phyloP scores from a whole-genome alignment of 805 yeast species.

The Zygoascus ofunaensis region DNA sequence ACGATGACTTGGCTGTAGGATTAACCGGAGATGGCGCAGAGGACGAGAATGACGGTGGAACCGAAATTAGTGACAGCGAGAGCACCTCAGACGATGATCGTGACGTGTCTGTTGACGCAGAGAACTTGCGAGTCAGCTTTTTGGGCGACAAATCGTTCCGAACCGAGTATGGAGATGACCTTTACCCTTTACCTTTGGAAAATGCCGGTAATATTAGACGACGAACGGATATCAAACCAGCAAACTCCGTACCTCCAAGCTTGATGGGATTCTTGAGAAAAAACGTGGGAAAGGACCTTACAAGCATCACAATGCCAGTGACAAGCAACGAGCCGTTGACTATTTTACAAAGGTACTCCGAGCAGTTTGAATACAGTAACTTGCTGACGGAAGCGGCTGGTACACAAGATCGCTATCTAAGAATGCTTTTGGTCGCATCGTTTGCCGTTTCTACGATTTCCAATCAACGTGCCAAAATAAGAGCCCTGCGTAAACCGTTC shows the following conservation, averaged over 20 bases:
- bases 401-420: conserved; percentile 43
- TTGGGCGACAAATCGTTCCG: background rate
- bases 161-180: conserved; percentile 18
- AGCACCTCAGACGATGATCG: conserved; percentile 12
- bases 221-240: conserved; percentile 45
- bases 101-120: conserved; percentile 5
- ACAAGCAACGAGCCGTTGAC: conserved; percentile 87
- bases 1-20: background rate
- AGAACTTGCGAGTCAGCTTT: conserved; percentile 2
- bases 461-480: conserved; percentile 58
- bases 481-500: conserved; percentile 83
- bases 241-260: conserved; percentile 70
- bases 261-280: conserved; percentile 70
- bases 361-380: conserved; percentile 65
- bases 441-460: conserved; percentile 76
- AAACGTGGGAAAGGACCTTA: conserved; percentile 83
- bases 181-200: conserved; percentile 66
- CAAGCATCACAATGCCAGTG: conserved; percentile 83
- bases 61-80: conserved; percentile 8
- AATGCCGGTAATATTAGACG: conserved; percentile 37
- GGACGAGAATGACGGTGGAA: conserved; percentile 8
- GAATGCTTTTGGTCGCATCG: conserved; percentile 60
- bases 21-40: conserved; percentile 9
- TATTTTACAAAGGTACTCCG: conserved; percentile 70
- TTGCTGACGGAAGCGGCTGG: conserved; percentile 57